phyloP scores from a whole-genome alignment of 331 rosid genomes.

The Prunus yedoensis region DNA sequence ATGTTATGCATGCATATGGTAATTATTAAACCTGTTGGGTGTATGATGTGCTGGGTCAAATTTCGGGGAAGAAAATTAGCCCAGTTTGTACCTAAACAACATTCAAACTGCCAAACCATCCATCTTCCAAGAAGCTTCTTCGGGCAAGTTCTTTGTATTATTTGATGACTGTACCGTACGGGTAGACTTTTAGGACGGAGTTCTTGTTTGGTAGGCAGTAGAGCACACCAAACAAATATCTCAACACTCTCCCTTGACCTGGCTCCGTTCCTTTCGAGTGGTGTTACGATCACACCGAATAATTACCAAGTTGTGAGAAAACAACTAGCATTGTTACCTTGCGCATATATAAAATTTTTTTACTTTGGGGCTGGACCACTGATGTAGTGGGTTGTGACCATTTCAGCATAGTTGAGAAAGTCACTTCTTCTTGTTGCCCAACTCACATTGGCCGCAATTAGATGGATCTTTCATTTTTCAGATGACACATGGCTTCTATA shows the following conservation, averaged over 20 bases:
- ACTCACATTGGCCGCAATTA: neutral
- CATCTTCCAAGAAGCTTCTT: conserved; percentile 28
- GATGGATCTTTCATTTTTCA: neutral
- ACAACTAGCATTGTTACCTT: no score
- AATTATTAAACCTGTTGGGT: neutral
- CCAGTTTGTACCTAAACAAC: neutral
- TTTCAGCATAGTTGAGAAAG: neutral
- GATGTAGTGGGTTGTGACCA: conserved; percentile 2
- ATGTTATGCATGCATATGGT: no score
- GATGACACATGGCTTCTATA: neutral
- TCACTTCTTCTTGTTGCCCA: neutral
- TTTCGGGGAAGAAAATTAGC: neutral
- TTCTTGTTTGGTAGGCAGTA: conserved; percentile 17
- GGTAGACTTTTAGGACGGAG: neutral
- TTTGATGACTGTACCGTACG: neutral
- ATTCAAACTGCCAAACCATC: neutral
- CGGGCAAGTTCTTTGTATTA: conserved; percentile 2
- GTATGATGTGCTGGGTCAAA: neutral
- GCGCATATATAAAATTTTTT: no score
- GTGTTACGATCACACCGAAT: accelerated
- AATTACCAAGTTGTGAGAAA: no score
- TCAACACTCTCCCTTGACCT: neutral
- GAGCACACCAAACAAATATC: neutral
- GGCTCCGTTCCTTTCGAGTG: neutral
- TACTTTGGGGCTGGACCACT: conserved; percentile 4